Evolutionary conservation across 306 rosid species (phyloP).

Genomic region (Vicia villosa): DNA sequence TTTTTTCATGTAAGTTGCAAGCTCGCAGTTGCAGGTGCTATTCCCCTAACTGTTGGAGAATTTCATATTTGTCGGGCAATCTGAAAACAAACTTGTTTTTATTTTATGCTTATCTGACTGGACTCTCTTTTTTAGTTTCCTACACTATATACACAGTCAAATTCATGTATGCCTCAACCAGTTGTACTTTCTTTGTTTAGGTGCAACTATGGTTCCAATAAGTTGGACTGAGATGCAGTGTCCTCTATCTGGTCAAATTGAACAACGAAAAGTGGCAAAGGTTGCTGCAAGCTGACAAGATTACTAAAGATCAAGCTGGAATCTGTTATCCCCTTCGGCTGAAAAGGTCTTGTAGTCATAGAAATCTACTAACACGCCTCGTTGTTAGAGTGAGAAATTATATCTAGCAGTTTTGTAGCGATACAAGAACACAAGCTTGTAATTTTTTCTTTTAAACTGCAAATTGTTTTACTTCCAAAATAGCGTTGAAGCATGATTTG

Average conservation of each 20-base stretch:
- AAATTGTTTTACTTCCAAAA: constrained; percentile 24
- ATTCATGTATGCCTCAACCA: constrained; percentile 20
- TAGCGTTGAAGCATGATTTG: constrained; percentile 21
- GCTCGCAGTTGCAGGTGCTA: neutral
- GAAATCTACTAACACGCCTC: constrained; percentile 39
- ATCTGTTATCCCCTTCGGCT: constrained; percentile 4
- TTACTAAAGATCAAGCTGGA: constrained; percentile 18
- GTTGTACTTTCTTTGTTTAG: constrained; percentile 44
- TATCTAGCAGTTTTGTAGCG: constrained; percentile 23
- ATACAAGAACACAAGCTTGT: constrained; percentile 25
- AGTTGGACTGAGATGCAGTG: constrained; percentile 98
- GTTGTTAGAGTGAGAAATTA: constrained; percentile 29
- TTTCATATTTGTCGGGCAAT: constrained; percentile 9
- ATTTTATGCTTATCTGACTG: constrained; percentile 13
- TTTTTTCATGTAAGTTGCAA: constrained; percentile 17
- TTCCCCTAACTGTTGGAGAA: constrained; percentile 21
- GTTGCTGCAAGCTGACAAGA: constrained; percentile 59
- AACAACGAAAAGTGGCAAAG: constrained; percentile 90
- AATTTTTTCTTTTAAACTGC: constrained; percentile 15
- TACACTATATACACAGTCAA: neutral
- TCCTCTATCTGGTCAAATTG: constrained; percentile 80
- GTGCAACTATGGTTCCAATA: constrained; percentile 79
- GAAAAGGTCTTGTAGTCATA: constrained; percentile 32
- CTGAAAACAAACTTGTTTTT: constrained; percentile 11
- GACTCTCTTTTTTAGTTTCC: neutral